Percentiles rank a stretch among this genome's conserved stretches.
Conservation (phyloP, 2,329 filamentous ascomycete species). For the Emergomyces africanus region DNA sequence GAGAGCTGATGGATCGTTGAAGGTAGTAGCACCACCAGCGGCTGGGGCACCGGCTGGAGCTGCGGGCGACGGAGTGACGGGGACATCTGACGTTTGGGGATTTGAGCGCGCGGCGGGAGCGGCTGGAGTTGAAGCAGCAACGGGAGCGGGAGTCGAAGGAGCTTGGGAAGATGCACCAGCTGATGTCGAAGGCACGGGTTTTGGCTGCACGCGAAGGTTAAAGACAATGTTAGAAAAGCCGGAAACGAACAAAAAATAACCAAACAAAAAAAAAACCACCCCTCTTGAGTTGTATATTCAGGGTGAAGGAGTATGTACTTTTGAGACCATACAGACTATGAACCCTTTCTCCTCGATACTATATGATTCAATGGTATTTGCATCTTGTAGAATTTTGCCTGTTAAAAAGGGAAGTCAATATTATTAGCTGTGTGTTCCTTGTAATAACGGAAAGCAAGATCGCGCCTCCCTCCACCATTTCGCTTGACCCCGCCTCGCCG, state of each 20-base stretch:
- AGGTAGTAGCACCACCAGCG: slow-evolving; percentile 36
- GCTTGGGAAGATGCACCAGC: slow-evolving; percentile 22
- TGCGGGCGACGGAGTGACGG: slow-evolving; percentile 11
- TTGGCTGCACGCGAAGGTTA: slow-evolving; percentile 46
- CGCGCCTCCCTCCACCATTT: neutral
- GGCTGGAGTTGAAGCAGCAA: slow-evolving; percentile 6
- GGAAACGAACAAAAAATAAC: neutral
- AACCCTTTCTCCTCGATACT: slow-evolving; percentile 99
- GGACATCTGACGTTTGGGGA: slow-evolving; percentile 4
- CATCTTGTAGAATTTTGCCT: slow-evolving; percentile 99
- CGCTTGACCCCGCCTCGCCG: neutral
- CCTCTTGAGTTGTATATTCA: neutral
- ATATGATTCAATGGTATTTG: slow-evolving; percentile 90
- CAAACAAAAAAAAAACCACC: neutral
- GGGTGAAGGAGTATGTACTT: slow-evolving; percentile 45
- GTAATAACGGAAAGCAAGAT: neutral
- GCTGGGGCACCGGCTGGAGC: slow-evolving; percentile 22
- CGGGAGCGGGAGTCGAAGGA: slow-evolving; percentile 20
- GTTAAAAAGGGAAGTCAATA: slow-evolving; percentile 2
- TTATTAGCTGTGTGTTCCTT: neutral
- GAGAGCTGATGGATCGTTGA: slow-evolving; percentile 67
- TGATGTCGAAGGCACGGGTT: slow-evolving; percentile 40
- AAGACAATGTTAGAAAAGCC: neutral
- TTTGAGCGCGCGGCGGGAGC: slow-evolving; percentile 10
- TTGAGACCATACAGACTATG: slow-evolving; percentile 96